Conservation (phyloP, 305 asterid genomes). For the Petunia hybrid region DNA sequence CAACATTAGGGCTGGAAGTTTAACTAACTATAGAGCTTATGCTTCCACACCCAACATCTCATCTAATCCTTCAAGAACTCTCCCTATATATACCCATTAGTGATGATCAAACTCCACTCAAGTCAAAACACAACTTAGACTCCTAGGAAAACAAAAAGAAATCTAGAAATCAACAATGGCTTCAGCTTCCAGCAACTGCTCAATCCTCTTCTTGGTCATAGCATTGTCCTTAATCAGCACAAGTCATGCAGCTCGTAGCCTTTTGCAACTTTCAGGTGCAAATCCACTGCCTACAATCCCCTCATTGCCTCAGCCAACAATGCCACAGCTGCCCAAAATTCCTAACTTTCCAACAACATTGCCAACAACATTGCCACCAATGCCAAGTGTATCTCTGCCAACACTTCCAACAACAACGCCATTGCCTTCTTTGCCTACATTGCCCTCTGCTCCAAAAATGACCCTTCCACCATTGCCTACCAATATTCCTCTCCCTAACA, state of each 20-base stretch:
- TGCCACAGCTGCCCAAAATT: constrained; percentile 32
- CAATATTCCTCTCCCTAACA: neutral
- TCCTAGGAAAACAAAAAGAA: neutral
- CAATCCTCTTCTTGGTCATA: neutral
- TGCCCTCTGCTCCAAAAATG: too few relatives aligned
- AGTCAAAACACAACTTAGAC: neutral
- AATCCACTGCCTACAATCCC: constrained; percentile 24
- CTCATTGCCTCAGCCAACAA: constrained; percentile 31
- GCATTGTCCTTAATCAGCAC: neutral
- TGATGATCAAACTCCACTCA: neutral
- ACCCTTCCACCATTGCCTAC: too few relatives aligned
- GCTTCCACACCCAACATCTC: neutral
- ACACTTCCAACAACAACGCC: neutral
- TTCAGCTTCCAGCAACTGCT: neutral
- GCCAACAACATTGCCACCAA: neutral
- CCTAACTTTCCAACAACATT: neutral
- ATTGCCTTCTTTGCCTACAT: too few relatives aligned
- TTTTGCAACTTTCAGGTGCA: constrained; percentile 21
- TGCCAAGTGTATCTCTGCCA: neutral
- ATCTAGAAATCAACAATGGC: neutral
- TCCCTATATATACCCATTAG: neutral
- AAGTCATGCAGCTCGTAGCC: neutral
- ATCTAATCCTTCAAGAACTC: neutral
- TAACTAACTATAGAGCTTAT: neutral
- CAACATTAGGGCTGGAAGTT: too few relatives aligned